These are phyloP conservation scores for Fusarium sp. DNA, from an alignment of 2,329 filamentous ascomycete genomes.

Conservation along the genomic window DNA sequence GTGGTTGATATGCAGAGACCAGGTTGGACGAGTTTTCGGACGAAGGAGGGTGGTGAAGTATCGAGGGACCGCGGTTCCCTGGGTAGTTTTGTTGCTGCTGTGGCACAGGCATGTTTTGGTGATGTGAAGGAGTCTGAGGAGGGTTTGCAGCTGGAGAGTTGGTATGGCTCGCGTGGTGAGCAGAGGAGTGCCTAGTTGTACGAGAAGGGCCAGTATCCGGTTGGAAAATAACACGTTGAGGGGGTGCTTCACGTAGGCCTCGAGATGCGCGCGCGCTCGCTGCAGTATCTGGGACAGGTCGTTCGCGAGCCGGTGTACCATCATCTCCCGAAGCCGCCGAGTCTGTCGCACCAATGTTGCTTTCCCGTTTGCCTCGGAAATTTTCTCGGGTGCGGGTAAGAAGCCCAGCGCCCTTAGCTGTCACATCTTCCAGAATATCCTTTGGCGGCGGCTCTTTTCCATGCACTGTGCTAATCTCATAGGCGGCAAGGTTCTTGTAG, in stretches of 20 bases:
- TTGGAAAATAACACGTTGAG: constrained; percentile 86
- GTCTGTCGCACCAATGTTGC: constrained; percentile 65
- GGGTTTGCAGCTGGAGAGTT: constrained; percentile 45
- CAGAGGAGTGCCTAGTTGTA: constrained; percentile 69
- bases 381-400: constrained; percentile 84
- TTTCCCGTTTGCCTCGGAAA: constrained; percentile 66
- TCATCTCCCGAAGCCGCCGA: constrained; percentile 71
- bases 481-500: constrained; percentile 90
- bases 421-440: constrained; percentile 88
- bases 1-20: constrained; percentile 78
- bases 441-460: constrained; percentile 86
- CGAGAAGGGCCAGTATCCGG: constrained; percentile 78
- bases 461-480: constrained; percentile 84
- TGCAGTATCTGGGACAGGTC: constrained; percentile 62
- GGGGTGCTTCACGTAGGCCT: constrained; percentile 83
- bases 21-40: constrained; percentile 69
- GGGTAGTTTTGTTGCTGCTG: constrained; percentile 47
- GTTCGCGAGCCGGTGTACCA: constrained; percentile 68
- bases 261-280: constrained; percentile 70
- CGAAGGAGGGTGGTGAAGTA: constrained; percentile 65
- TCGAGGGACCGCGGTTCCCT: constrained; percentile 57
- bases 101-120: constrained; percentile 49
- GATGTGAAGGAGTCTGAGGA: constrained; percentile 50
- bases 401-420: constrained; percentile 86
- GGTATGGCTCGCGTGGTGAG: constrained; percentile 53